phyloP scores from a whole-genome alignment of 192 early-diverging fungal genomes.

The Dispira simplex region DNA sequence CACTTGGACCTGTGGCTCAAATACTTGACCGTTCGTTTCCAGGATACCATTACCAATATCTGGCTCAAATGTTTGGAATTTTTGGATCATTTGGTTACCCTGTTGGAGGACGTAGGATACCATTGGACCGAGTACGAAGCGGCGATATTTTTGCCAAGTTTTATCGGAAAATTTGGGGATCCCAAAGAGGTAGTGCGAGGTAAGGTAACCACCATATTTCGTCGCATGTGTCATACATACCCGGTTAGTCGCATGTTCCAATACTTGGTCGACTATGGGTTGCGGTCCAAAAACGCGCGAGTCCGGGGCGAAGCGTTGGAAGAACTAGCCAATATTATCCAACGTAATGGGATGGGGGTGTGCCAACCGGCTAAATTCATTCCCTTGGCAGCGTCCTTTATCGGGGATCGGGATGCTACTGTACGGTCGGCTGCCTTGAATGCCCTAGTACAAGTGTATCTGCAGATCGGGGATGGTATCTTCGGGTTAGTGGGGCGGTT shows the following conservation, averaged over 20 bases:
- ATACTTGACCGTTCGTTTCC: slow-evolving; percentile 77
- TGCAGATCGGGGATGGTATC: slow-evolving; percentile 54
- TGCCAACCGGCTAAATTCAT: slow-evolving; percentile 51
- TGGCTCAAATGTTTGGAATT: slow-evolving; percentile 72
- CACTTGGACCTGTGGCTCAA: slow-evolving; percentile 70
- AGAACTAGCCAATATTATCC: slow-evolving; percentile 53
- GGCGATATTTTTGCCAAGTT: slow-evolving; percentile 47
- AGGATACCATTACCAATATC: slow-evolving; percentile 82
- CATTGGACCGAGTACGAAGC: slow-evolving; percentile 73
- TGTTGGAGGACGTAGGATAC: slow-evolving; percentile 45
- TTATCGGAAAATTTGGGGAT: slow-evolving; percentile 58
- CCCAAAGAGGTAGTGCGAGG: slow-evolving; percentile 66
- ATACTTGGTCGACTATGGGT: slow-evolving; percentile 45
- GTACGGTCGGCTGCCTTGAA: slow-evolving; percentile 67
- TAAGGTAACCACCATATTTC: slow-evolving; percentile 54
- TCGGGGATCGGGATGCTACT: slow-evolving; percentile 65
- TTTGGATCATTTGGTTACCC: slow-evolving; percentile 48
- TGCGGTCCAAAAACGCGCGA: slow-evolving; percentile 65
- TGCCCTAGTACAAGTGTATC: slow-evolving; percentile 56
- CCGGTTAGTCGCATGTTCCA: slow-evolving; percentile 65
- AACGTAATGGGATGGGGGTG: slow-evolving; percentile 46
- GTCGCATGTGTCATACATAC: slow-evolving; percentile 52
- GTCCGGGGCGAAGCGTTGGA: slow-evolving; percentile 71
- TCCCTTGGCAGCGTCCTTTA: slow-evolving; percentile 52
- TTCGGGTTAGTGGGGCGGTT: slow-evolving; percentile 56